Conservation (phyloP, 169 alveolate genomes). For the Plasmodium inui region DNA sequence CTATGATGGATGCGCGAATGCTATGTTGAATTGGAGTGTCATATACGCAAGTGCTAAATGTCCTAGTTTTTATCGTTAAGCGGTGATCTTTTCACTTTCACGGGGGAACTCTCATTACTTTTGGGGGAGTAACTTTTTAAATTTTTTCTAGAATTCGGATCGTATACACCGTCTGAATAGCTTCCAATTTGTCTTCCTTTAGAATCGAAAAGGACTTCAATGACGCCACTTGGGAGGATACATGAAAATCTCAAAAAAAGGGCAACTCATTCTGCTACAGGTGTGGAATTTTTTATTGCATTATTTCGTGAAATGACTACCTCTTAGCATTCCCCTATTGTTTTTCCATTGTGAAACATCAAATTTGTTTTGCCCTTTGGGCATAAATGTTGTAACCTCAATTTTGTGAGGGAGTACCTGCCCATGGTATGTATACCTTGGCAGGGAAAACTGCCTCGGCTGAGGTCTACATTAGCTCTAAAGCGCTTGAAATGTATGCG, state of each 20-base stretch:
- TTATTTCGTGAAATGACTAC: neutral
- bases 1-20: neutral
- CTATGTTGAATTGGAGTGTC: neutral
- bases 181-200: neutral
- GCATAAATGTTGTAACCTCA: neutral
- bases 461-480: neutral
- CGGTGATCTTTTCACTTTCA: neutral
- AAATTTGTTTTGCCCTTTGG: neutral
- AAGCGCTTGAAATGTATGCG: neutral
- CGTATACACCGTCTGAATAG: neutral
- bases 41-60: neutral
- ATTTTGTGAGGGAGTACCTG: neutral
- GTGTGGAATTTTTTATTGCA: neutral
- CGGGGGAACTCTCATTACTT: neutral
- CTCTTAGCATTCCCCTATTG: neutral
- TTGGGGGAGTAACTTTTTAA: neutral
- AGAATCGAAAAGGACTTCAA: neutral
- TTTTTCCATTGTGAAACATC: neutral
- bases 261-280: neutral
- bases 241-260: neutral
- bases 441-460: neutral
- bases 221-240: neutral
- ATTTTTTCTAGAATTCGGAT: neutral
- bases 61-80: neutral
- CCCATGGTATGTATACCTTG: neutral